Base-by-base conservation (phyloP, 2,329 filamentous ascomycete genomes). In the Neofusicoccum laricinum region DNA sequence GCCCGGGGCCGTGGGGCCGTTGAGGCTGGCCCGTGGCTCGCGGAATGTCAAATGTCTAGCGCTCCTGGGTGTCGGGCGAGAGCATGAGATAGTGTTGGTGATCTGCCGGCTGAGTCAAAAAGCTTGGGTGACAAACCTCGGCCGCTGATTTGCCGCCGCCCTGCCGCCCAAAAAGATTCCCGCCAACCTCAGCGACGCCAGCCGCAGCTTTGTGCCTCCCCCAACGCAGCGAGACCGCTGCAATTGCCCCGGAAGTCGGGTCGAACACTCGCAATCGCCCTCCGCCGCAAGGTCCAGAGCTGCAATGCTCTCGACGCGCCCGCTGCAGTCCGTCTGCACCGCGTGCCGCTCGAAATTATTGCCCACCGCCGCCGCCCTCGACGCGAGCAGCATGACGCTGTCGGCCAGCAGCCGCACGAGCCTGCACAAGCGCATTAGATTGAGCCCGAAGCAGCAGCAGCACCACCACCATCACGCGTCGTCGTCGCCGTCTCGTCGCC, bases 271-370 rank as follows among this genome's bases (percentile, higher is more conserved):
- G 34, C 8, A 17, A 4, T 30, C 19, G 11, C 14, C 19, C 12
- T 48, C 45, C 45, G 4, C 25, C 25, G 25, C 25, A 30, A 6
- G 8, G 4, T 3, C 11, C 19, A 17, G 45, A 57, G 38, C 53
- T 32, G 45, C 58, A 50, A 64, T 64, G 61, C 51, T 64, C 41
- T 46, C 50, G n/a, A 10, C 50, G 11, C 61, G 61, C 32, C 50
- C 50, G 12, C 41, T 55, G 50, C 61, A 64, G 50, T 58, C 49
- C 40, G 36, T 64, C 32, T 64, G 61, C 61, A 64, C 30, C 11
- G 40, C 61, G 12, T 64, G 61, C 40, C 61, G 61, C 19, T 57
- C 49, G 11, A 64, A 64, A n/a, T 40, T 57, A 10, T 40, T 43
- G 3, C 15, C 50, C 40, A 17, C 32, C 46, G n/a, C 61, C 30